Evolutionary conservation across 768 basidiomycete species (phyloP), one percentile per base, ranked within the genome.

Genomic region (Leccinum pellstonianum): DNA sequence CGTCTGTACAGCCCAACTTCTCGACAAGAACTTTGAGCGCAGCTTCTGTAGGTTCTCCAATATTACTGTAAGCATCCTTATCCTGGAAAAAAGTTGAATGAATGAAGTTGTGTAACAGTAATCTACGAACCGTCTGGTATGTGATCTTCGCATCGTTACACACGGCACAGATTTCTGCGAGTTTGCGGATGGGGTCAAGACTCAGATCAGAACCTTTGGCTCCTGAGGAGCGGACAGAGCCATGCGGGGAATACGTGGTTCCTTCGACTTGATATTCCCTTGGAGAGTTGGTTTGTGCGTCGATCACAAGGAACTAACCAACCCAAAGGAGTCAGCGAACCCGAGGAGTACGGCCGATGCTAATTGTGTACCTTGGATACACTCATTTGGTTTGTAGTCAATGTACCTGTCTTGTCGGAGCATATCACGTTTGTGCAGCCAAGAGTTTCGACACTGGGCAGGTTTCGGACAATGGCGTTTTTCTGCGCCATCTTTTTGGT

Each of bases 401-500:
- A 70, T 35, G 94, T 95, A 52, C 95, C 95, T 25, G 96, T 99
- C 81, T 99, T 99, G 77, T 99, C 96, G 3, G 94, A 95, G 74
- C 96, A 99, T 66, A 99, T 98, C 52, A 99, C 94, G 71, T 97
- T 98, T 47, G 95, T 97, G 78, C 95, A 95, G 1, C 96, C 96
- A 7, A 99, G 81, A 41, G 96, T 98, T 77, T 99, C 96, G 33
- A 99, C 97, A 63, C 91, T 93, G 8, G 96, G 97, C 62, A 99
- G 78, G 74, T 96, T 95, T 67, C 95, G 80, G 56, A 99, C 96
- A 68, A 99, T 99, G 2, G 96, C 96, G 62, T 98, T 97, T 77
- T 95, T 91, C 80, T 97, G 91, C 1, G 96, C 95, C 96, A 99
- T 99, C 76, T 97, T 98, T 79, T 97, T 95, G 17, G 96, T 98